Evolutionary conservation across 176 grass and related monocot genomes (phyloP).

Genomic region (Eleusine coracana): DNA sequence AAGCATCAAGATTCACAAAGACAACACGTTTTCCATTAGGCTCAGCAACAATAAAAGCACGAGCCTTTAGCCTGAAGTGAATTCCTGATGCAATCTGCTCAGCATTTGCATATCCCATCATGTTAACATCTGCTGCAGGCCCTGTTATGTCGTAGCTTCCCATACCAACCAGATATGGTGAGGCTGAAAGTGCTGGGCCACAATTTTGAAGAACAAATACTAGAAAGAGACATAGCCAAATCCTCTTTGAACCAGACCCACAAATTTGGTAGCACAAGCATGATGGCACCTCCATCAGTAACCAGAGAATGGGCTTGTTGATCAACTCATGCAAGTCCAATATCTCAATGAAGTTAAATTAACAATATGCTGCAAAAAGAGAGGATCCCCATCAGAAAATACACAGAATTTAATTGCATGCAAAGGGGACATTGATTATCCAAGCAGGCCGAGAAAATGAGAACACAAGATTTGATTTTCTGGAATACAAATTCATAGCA

Average conservation of each 20-base stretch:
- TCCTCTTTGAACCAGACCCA: conserved; percentile 28
- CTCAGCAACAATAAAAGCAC: conserved; percentile 88
- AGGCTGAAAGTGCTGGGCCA: conserved; percentile 51
- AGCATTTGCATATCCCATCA: conserved; percentile 98
- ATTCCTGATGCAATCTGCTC: conserved; percentile 84
- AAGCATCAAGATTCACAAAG: conserved; percentile 99
- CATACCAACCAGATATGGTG: conserved; percentile 75
- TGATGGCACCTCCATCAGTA: conserved; percentile 57
- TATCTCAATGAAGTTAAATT: neutral
- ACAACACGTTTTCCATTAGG: conserved; percentile 76
- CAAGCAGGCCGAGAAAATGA: neutral
- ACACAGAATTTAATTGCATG: neutral
- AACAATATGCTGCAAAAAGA: conserved; percentile 39
- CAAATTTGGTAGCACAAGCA: conserved; percentile 15
- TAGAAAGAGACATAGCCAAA: conserved; percentile 63
- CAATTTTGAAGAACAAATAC: conserved; percentile 55
- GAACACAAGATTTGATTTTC: neutral
- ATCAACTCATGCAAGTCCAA: conserved; percentile 45
- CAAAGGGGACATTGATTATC: neutral
- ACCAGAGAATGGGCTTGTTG: conserved; percentile 29
- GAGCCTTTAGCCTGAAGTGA: conserved; percentile 96
- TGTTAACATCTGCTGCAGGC: conserved; percentile 96
- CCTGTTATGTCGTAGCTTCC: conserved; percentile 97
- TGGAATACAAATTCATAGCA: neutral
- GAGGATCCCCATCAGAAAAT: neutral